Evolutionary conservation across 1,284 basidiomycete species (phyloP), one percentile per base, ranked within the genome.

Genomic region (Ustilago hordei): DNA sequence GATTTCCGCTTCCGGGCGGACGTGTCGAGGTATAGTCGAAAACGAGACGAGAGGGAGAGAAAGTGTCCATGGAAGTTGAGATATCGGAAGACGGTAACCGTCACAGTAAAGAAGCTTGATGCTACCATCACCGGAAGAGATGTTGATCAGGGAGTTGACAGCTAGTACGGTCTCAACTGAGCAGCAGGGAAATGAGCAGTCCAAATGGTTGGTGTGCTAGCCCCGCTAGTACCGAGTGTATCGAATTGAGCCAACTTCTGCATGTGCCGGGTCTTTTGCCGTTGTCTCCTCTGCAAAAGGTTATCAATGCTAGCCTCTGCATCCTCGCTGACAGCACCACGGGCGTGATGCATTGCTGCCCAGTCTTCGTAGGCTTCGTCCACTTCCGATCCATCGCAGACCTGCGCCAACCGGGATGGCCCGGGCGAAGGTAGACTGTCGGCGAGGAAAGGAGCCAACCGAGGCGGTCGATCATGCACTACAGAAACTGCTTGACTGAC

Each of bases 101-200:
- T 34, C 8, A 43, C 17, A 6, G 12, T 39, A 34, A n/a, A 41
- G 3, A 59, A 55, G 43, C 54, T n/a, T 64, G 35, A 55, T 17
- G 17, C 19, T 59, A 35, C 35, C 35, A n/a, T 15, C 17, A 7
- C 6, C 11, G 19, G 45, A n/a, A 41, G n/a, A 39, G 11, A 39
- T 39, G 2, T 5, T 28, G 17, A 41, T 15, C 39, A 7, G n/a
- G 5, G n/a, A 45, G n/a, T 7, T 45, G 8, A 28, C 23, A 8
- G n/a, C 39, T 64, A 78, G 56, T 78, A 78, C 19, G 75, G 75
- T 31, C 75, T 64, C 28, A 78, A 62, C n/a, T 78, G 75, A 45
- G 75, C 70, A 8, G 75, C 61, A 12, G 75, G 75, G 31, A 78
- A 78, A 15, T 74, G 75, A 8, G 64, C 59, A 11, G 71, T 64